Evolutionary conservation across 768 basidiomycete genomes (phyloP).

Genomic region (Tulasnella calospora): DNA sequence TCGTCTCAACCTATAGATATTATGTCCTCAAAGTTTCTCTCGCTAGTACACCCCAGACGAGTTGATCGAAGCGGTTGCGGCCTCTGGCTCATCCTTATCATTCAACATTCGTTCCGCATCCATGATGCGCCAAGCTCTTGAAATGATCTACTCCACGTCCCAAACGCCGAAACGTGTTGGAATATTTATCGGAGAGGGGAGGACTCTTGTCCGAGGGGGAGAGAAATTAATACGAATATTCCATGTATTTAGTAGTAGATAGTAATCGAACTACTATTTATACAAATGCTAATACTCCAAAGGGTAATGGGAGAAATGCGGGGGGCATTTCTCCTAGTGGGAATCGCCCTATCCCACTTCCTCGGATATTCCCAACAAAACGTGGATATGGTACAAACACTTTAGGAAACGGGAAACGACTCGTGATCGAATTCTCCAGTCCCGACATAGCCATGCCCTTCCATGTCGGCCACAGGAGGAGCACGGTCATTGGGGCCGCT

Average conservation of each 20-base stretch:
- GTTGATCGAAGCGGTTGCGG: not conserved
- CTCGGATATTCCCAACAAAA: too few species aligned
- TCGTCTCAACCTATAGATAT: too few species aligned
- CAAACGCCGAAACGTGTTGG: not conserved
- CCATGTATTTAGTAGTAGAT: too few species aligned
- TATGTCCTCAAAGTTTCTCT: too few species aligned
- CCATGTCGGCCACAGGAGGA: slow-evolving; percentile 41
- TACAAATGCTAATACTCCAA: too few species aligned
- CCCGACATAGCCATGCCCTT: slow-evolving; percentile 47
- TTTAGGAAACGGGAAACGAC: slow-evolving; percentile 37
- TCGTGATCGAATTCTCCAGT: slow-evolving; percentile 40
- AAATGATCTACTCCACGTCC: not conserved
- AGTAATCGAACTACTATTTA: too few species aligned
- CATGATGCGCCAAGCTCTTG: not conserved
- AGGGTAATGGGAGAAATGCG: too few species aligned
- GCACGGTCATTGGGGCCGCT: not conserved
- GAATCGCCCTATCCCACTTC: too few species aligned
- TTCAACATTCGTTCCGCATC: not conserved
- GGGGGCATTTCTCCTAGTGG: too few species aligned
- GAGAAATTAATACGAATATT: too few species aligned
- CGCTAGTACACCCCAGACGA: not conserved
- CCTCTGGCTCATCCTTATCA: not conserved
- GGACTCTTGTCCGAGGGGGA: too few species aligned
- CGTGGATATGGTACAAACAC: slow-evolving; percentile 32
- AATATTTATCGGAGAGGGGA: too few species aligned